These are phyloP conservation scores for Trichoderma orchidacearum DNA, from an alignment of 495 filamentous ascomycete species.

Conservation along the genomic window DNA sequence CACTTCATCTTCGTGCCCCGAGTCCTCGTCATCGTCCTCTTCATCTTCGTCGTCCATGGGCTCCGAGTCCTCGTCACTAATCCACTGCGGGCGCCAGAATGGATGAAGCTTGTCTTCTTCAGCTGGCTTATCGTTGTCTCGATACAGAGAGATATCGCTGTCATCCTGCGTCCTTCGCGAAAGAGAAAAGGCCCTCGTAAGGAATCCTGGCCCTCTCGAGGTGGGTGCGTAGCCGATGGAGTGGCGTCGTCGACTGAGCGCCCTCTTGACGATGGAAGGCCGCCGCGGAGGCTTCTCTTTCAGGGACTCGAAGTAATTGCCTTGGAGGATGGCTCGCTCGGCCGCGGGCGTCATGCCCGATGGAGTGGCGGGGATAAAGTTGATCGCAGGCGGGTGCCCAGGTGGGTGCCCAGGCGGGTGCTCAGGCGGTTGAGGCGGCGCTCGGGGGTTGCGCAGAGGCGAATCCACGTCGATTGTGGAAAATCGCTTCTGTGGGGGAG, in stretches of 20 bases:
- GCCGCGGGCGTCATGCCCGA: conserved; percentile 34
- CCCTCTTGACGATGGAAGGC: conserved; percentile 42
- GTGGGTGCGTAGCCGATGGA: conserved; percentile 33
- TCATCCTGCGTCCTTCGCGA: conserved; percentile 15
- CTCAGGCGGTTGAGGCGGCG: conserved; percentile 45
- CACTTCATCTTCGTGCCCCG: conserved; percentile 11
- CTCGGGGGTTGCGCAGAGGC: conserved; percentile 62
- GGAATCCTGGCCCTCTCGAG: conserved; percentile 24
- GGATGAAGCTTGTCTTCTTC: conserved; percentile 55
- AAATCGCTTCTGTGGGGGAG: conserved; percentile 30
- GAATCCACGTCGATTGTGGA: conserved; percentile 44
- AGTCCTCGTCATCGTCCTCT: conserved; percentile 16
- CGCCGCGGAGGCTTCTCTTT: conserved; percentile 25
- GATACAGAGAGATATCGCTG: conserved; percentile 11
- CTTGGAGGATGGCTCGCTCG: conserved; percentile 41
- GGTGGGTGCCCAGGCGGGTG: conserved; percentile 14
- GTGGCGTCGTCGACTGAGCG: conserved; percentile 41
- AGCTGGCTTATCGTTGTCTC: conserved; percentile 20
- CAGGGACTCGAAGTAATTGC: conserved; percentile 28
- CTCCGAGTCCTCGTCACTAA: conserved; percentile 40
- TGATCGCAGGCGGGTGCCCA: conserved; percentile 42
- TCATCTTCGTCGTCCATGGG: conserved; percentile 27
- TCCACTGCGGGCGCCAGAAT: conserved; percentile 68
- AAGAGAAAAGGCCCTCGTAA: conserved; percentile 29
- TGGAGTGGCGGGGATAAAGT: conserved; percentile 64